Evolutionary conservation across 805 yeast genomes (phyloP), one percentile per base, ranked within the genome.

Genomic region (Kuraishia capsulata): DNA sequence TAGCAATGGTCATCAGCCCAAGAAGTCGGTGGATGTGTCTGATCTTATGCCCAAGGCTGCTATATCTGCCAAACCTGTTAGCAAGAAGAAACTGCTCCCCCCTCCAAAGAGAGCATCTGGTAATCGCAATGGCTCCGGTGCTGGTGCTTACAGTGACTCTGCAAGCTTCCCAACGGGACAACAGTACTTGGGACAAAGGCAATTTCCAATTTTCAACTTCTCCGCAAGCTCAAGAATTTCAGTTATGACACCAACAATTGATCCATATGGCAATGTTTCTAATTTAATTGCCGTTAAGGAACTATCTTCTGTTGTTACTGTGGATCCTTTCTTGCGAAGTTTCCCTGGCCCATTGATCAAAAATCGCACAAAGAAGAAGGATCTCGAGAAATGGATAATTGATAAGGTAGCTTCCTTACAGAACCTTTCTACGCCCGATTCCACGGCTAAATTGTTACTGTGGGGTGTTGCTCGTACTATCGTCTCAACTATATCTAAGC

Each of bases 151-250:
- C 6, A 8, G 17, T 5, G 13, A 11, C 14, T 6, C 8, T 13
- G 14, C 6, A 17, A 6, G 14, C 31, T 28, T 23, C 26, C 26
- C 26, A 23, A 23, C 26, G 26, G 31, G 31, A 28, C 6, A 8
- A 13, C 31, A 28, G 31, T 14, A 11, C 8, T 17, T 28, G 6
- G 31, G 31, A 6, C 31, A 13, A 17, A 28, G 31, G 14, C 95
- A 84, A 52, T 82, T 81, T 58, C 95, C 96, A 0, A 52, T 87
- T 25, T 81, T 85, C 53, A 66, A 71, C 41, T 87, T 92, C 82
- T 64, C 75, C 20, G 61, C 59, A 17, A 64, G 75, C 3, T 56
- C 60, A 5, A 68, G 62, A 34, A 49, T 72, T 16, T 67, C 71
- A 3, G 63, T 64, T 28, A 62, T 69, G 40, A 51, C 74, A 33